Evolutionary conservation across 1,284 basidiomycete species (phyloP).

Genomic region (Puccinia brachypodii): DNA sequence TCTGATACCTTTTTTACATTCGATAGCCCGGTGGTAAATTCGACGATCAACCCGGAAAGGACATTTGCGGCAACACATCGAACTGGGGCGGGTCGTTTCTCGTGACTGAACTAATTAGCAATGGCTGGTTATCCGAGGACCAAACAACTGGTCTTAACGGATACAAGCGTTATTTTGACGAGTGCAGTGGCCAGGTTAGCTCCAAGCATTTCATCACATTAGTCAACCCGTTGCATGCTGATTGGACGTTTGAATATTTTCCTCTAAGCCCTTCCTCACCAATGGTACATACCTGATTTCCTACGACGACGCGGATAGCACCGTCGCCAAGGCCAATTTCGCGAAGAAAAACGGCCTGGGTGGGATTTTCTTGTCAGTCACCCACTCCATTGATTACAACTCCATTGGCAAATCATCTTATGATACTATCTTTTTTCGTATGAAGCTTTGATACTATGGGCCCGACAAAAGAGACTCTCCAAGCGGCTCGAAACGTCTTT

Average conservation of each 20-base stretch:
- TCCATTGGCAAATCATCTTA: too few relatives aligned
- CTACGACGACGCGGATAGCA: slow-evolving; percentile 28
- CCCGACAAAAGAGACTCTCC: slow-evolving; percentile 2
- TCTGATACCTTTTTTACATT: not conserved
- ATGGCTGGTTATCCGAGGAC: slow-evolving; percentile 29
- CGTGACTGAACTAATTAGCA: slow-evolving; percentile 14
- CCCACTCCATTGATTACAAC: too few relatives aligned
- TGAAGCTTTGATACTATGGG: slow-evolving; percentile 41
- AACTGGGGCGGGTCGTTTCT: slow-evolving; percentile 28
- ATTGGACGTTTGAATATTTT: too few relatives aligned
- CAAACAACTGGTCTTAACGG: slow-evolving; percentile 36
- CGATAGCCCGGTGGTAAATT: slow-evolving; percentile 33
- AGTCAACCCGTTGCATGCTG: not conserved
- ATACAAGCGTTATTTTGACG: slow-evolving; percentile 35
- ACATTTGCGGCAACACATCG: slow-evolving; percentile 18
- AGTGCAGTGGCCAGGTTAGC: slow-evolving; percentile 35
- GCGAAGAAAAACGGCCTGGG: not conserved
- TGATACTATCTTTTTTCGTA: too few relatives aligned
- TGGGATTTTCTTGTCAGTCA: slow-evolving; percentile 34
- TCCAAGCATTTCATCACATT: not conserved
- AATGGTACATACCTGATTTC: slow-evolving; percentile 37
- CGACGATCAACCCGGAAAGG: slow-evolving; percentile 27
- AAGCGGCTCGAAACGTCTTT: not conserved
- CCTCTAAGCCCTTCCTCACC: slow-evolving; percentile 39
- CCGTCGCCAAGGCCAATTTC: slow-evolving; percentile 16